Conservation (phyloP, 2,329 filamentous ascomycete species). For the Alternaria solani region DNA sequence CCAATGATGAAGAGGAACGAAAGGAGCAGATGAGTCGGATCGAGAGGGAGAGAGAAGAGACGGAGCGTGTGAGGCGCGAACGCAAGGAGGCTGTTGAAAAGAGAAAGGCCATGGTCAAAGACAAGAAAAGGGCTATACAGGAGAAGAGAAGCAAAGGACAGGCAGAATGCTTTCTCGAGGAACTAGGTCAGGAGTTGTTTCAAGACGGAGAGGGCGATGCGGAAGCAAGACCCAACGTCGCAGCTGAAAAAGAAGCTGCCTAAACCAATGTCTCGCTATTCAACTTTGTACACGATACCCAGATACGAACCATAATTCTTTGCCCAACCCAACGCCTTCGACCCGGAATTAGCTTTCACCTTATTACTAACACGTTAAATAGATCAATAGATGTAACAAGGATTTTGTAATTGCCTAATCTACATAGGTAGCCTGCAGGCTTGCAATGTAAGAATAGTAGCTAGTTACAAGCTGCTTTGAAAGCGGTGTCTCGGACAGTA, state of each 20-base stretch:
- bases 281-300: constrained; percentile 12
- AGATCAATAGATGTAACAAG: too few relatives aligned
- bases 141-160: constrained; percentile 67
- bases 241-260: background rate
- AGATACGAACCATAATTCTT: background rate
- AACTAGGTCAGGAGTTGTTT: constrained; percentile 47
- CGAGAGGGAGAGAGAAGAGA: constrained; percentile 71
- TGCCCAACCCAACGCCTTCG: background rate
- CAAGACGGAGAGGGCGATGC: constrained; percentile 5
- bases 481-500: too few relatives aligned
- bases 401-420: too few relatives aligned
- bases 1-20: constrained; percentile 72
- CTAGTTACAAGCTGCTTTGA: too few relatives aligned
- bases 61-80: constrained; percentile 66
- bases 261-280: background rate
- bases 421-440: too few relatives aligned
- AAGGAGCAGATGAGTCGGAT: constrained; percentile 80
- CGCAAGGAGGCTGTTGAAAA: constrained; percentile 62
- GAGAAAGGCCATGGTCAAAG: constrained; percentile 69
- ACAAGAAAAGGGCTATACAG: constrained; percentile 69
- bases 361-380: too few relatives aligned
- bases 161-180: constrained; percentile 76
- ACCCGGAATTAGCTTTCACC: too few relatives aligned
- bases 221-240: background rate
- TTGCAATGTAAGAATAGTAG: too few relatives aligned